phyloP scores from a whole-genome alignment of 805 yeast species.

The Metschnikowia shivogae region DNA sequence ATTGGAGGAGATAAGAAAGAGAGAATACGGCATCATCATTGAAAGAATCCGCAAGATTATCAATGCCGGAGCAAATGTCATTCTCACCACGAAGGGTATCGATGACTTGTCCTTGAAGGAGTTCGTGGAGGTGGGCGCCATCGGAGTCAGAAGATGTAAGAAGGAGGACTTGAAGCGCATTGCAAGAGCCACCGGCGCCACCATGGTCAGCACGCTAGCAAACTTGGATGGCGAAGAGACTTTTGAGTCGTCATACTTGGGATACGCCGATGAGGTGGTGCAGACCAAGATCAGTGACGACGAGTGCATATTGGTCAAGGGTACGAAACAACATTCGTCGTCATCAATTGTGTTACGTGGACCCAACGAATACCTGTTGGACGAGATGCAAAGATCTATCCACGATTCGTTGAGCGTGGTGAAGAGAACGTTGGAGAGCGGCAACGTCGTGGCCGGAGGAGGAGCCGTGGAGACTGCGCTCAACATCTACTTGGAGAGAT shows the following conservation, averaged over 20 bases:
- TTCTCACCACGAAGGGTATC: conserved; percentile 89
- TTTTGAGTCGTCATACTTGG: conserved; percentile 78
- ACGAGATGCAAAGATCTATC: conserved; percentile 97
- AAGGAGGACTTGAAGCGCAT: conserved; percentile 95
- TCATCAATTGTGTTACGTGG: conserved; percentile 92
- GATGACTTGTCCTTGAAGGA: conserved; percentile 89
- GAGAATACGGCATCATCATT: conserved; percentile 80
- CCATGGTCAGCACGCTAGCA: conserved; percentile 78
- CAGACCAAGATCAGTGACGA: conserved; percentile 93
- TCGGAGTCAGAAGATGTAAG: conserved; percentile 96
- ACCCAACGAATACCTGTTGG: conserved; percentile 89
- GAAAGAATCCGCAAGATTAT: conserved; percentile 81
- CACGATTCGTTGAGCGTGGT: conserved; percentile 94
- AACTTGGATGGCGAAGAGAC: conserved; percentile 96
- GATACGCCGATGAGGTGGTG: conserved; percentile 83
- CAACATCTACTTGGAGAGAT: conserved; percentile 90
- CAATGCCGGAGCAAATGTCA: conserved; percentile 88
- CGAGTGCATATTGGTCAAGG: conserved; percentile 89
- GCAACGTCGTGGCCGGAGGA: conserved; percentile 96
- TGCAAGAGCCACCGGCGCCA: conserved; percentile 97
- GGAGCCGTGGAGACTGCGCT: conserved; percentile 98
- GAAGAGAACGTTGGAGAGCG: conserved; percentile 92
- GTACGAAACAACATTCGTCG: conserved; percentile 87
- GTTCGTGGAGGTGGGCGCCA: conserved; percentile 85
- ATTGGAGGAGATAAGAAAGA: conserved; percentile 83